Evolutionary conservation across 1,139 yeast genomes (phyloP).

Genomic region (Yamadazyma diddensiae): DNA sequence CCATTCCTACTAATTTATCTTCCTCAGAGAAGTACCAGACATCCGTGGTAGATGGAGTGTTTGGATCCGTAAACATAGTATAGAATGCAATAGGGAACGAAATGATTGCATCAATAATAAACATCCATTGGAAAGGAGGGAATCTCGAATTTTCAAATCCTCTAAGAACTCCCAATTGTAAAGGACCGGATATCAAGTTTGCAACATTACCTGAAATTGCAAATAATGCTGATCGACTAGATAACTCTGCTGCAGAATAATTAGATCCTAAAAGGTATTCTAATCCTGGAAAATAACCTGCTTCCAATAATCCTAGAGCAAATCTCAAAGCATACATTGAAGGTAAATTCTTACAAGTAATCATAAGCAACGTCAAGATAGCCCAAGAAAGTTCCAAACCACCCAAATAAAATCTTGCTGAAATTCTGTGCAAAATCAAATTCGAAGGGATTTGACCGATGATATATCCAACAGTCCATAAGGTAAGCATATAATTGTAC

Average conservation of each 20-base stretch:
- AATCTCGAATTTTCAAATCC: conserved; percentile 25
- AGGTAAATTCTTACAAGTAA: conserved; percentile 38
- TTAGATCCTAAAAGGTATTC: conserved; percentile 49
- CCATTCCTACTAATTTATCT: conserved; percentile 35
- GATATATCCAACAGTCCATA: conserved; percentile 61
- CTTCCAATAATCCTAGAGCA: conserved; percentile 54
- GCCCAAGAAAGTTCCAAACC: conserved; percentile 58
- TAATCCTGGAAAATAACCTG: conserved; percentile 60
- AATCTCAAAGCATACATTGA: conserved; percentile 58
- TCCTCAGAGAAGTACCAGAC: conserved; percentile 34
- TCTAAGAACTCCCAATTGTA: conserved; percentile 31
- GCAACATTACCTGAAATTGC: conserved; percentile 27
- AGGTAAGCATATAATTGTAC: conserved; percentile 47
- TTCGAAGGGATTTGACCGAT: conserved; percentile 62
- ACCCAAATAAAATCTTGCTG: conserved; percentile 54
- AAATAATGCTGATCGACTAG: conserved; percentile 50
- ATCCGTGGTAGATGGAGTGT: conserved; percentile 38
- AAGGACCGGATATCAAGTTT: conserved; percentile 35
- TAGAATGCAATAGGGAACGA: conserved; percentile 35
- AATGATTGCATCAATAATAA: conserved; percentile 36
- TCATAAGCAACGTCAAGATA: conserved; percentile 48
- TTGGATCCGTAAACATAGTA: conserved; percentile 36
- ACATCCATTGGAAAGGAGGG: conserved; percentile 39
- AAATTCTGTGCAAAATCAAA: conserved; percentile 49
- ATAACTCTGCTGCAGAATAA: conserved; percentile 17